These are phyloP conservation scores for Beauveria pseudobassiana DNA, from an alignment of 2,329 filamentous ascomycete genomes.

Conservation along the genomic window DNA sequence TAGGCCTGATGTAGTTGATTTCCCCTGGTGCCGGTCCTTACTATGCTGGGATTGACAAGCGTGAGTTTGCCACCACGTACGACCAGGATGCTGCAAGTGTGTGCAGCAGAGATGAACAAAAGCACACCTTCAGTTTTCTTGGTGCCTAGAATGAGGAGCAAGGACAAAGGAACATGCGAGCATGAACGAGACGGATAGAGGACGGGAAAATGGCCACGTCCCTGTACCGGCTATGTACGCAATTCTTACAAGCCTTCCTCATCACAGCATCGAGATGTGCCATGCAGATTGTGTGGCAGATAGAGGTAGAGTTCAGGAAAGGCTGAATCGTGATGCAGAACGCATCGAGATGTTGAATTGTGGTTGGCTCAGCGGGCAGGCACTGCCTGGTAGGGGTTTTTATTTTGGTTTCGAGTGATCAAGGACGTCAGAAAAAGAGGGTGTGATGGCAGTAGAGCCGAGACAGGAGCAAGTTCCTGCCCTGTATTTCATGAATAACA, in stretches of 20 bases:
- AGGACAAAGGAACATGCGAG: not conserved
- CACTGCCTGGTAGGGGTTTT: not conserved
- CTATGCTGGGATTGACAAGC: not conserved
- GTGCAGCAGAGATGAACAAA: not conserved
- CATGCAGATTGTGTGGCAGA: not conserved
- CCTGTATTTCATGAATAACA: not conserved
- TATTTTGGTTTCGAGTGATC: not conserved
- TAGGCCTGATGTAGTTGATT: not conserved
- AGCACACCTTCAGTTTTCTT: not conserved
- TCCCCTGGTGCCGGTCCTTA: not conserved
- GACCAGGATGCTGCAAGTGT: not conserved
- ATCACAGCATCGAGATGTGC: not conserved
- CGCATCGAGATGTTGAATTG: slow-evolving; percentile 3
- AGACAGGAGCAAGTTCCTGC: not conserved
- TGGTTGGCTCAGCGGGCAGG: not conserved
- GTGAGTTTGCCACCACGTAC: not conserved
- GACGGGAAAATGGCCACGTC: not conserved
- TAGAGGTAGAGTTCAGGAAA: not conserved
- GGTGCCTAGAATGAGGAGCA: not conserved
- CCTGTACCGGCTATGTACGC: not conserved
- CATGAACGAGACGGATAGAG: not conserved
- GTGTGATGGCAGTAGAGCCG: not conserved
- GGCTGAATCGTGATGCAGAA: not conserved
- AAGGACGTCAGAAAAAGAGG: not conserved
- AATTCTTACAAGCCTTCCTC: not conserved